Evolutionary conservation across 2,329 filamentous ascomycete species (phyloP).

Genomic region (Clonostachys rosea): DNA sequence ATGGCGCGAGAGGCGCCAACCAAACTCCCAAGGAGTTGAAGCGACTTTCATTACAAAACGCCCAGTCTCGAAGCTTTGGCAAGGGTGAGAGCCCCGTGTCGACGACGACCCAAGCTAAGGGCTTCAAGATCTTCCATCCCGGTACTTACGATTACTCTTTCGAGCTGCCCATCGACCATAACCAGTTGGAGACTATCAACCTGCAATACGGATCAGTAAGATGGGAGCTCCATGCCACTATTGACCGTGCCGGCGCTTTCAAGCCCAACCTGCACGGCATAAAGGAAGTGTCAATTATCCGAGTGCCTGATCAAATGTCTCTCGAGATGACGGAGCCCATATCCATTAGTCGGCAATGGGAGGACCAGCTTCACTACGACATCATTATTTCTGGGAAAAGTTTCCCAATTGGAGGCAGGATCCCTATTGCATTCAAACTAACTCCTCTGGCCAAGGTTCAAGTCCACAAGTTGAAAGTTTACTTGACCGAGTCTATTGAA

Average conservation of each 20-base stretch:
- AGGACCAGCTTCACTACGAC: conserved; percentile 92
- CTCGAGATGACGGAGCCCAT: conserved; percentile 90
- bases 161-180: conserved; percentile 84
- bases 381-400: conserved; percentile 96
- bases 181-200: conserved; percentile 83
- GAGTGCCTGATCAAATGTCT: conserved; percentile 81
- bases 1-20: conserved; percentile 13
- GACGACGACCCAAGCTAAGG: conserved; percentile 56
- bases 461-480: conserved; percentile 88
- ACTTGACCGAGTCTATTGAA: conserved; percentile 84
- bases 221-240: conserved; percentile 80
- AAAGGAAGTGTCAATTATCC: conserved; percentile 79
- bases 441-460: conserved; percentile 91
- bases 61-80: conserved; percentile 78
- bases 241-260: conserved; percentile 86
- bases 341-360: conserved; percentile 89
- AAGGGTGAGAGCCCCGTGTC: conserved; percentile 69
- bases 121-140: conserved; percentile 81
- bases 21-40: conserved; percentile 47
- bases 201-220: conserved; percentile 82
- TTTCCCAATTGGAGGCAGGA: conserved; percentile 80
- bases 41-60: conserved; percentile 73
- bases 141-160: conserved; percentile 68
- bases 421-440: conserved; percentile 91
- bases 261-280: conserved; percentile 79